phyloP scores from a whole-genome alignment of 129 eudicot species.

The Logfia minima region DNA sequence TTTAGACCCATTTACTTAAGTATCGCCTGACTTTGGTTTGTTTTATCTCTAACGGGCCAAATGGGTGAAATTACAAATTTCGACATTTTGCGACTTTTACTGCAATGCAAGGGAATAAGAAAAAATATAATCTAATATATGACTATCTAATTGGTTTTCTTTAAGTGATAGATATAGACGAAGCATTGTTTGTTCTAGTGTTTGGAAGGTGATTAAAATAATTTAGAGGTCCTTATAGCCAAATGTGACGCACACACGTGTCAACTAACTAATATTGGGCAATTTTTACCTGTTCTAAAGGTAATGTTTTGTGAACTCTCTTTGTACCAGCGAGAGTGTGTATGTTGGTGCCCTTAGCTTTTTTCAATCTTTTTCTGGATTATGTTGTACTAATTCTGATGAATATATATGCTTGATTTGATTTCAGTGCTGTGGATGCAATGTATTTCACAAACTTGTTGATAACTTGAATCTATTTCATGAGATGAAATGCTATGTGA shows the following conservation, averaged over 20 bases:
- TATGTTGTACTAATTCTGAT: neutral
- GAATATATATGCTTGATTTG: constrained; percentile 1
- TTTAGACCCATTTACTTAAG: neutral
- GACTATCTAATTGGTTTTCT: neutral
- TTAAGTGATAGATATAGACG: neutral
- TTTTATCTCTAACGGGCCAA: neutral
- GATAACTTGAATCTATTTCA: constrained; percentile 83
- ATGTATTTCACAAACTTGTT: constrained; percentile 85
- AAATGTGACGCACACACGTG: too few species aligned
- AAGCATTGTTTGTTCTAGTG: neutral
- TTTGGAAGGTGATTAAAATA: neutral
- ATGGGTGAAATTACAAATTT: neutral
- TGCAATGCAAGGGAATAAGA: neutral
- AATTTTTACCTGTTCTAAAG: neutral
- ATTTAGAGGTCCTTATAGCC: neutral
- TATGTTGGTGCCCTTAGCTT: neutral
- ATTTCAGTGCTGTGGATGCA: constrained; percentile 86
- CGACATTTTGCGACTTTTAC: neutral
- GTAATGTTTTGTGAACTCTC: neutral
- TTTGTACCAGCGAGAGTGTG: neutral
- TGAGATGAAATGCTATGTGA: constrained; percentile 83
- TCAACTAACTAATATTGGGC: neutral
- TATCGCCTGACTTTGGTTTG: neutral
- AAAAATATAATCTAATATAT: neutral
- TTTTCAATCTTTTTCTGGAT: neutral